Evolutionary conservation across 192 early-diverging fungal species (phyloP).

Genomic region (Podila verticillata): DNA sequence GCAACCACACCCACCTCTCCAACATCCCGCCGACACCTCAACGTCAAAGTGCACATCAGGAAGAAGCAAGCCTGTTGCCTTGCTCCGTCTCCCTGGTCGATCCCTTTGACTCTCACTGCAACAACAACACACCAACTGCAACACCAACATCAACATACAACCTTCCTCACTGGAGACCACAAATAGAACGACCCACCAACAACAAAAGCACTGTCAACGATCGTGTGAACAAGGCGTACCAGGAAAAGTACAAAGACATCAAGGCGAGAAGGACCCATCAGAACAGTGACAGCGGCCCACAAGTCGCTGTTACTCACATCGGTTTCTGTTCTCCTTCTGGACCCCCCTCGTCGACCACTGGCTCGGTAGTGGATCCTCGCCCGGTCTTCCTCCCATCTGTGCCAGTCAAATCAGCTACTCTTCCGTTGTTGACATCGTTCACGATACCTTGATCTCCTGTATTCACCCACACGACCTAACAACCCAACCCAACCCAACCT

Average conservation of each 20-base stretch:
- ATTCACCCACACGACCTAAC: too few species aligned
- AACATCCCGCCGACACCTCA: slow-evolving; percentile 4
- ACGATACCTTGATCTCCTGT: too few species aligned
- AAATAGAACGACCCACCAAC: background rate
- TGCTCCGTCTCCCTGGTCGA: slow-evolving; percentile 12
- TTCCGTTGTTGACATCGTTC: too few species aligned
- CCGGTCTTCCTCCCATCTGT: too few species aligned
- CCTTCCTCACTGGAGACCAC: too few species aligned
- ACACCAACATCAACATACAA: background rate
- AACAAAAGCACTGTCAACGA: background rate
- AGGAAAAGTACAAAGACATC: background rate
- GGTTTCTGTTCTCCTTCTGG: slow-evolving; percentile 1
- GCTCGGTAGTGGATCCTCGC: too few species aligned
- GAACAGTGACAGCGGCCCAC: background rate
- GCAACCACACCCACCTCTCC: slow-evolving; percentile 1
- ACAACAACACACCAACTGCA: background rate
- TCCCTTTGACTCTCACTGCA: slow-evolving; percentile 5
- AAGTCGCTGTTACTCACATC: slow-evolving; percentile 2
- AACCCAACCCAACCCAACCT: too few species aligned
- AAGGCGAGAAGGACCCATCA: slow-evolving; percentile 16
- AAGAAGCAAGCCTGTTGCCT: background rate
- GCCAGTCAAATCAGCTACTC: too few species aligned
- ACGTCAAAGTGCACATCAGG: slow-evolving; percentile 30
- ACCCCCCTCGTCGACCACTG: too few species aligned
- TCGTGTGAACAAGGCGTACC: background rate